Evolutionary conservation across 1,139 yeast genomes (phyloP), one percentile per base, ranked within the genome.

Genomic region (Ashbya aceris): DNA sequence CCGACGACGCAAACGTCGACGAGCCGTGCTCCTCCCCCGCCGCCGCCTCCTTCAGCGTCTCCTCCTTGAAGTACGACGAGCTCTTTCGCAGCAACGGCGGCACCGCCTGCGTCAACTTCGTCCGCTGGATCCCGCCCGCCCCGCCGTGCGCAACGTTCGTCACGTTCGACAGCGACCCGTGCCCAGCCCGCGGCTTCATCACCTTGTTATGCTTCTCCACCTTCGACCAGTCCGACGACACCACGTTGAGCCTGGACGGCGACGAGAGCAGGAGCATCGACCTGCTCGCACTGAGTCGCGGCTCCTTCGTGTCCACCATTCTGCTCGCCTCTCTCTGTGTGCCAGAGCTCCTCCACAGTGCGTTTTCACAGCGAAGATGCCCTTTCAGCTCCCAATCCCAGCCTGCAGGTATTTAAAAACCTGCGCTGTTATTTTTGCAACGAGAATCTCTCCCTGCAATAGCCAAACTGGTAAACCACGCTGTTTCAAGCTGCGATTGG

Each of bases 191-290:
- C 26, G 53, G 50, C 39, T 54, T 57, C 2, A 43, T 43, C 6
- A 50, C 40, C 32, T 50, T 51, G 14, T 46, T 44, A 23, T 43
- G 46, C 39, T 47, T 58, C 32, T 49, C 61, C 39, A 43, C 35
- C 35, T 40, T 48, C 9, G 65, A 64, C 60, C 74, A 60, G 46
- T 69, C 71, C 7, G 67, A 62, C 31, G 68, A 59, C 4, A 66
- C 67, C 26, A 69, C 65, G 48, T 73, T 74, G 38, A 72, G 58
- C 51, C 68, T 68, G 11, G 74, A 60, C 4, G 77, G 77, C 3
- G 77, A 70, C 1, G 70, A 56, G 13, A 64, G 51, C 1, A 68
- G 64, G 30, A 66, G 49, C 27, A 58, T 61, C 4, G 63, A 59
- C 33, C 60, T 49, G 40, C 53, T 58, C 20, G 48, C 48, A 29